A percentile compares a stretch with the other conserved stretches of the same genome.
Conservation (phyloP, 768 basidiomycete species). For the Auriculariales sp. region DNA sequence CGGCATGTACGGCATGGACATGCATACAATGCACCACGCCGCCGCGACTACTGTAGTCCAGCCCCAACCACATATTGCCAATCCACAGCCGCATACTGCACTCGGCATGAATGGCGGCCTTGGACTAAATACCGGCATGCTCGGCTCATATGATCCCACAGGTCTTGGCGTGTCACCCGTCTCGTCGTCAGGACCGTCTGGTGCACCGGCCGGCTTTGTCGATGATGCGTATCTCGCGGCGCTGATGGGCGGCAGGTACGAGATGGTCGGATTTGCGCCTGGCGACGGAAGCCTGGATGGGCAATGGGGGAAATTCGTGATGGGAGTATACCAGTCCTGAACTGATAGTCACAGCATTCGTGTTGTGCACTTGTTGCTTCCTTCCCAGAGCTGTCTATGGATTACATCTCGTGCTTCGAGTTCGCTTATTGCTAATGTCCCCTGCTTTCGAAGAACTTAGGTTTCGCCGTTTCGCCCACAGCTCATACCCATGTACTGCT, state of each 20-base stretch:
- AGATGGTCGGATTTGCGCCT: not conserved
- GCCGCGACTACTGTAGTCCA: not conserved
- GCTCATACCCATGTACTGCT: no score
- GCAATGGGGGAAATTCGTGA: not conserved
- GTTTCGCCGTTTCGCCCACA: no score
- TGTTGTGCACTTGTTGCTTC: no score
- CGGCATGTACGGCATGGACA: not conserved
- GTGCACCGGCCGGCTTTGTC: no score
- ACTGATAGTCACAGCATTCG: no score
- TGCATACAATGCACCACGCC: not conserved
- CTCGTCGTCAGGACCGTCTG: no score
- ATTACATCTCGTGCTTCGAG: no score
- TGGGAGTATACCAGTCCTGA: not conserved
- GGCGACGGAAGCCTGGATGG: not conserved
- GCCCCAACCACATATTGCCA: not conserved
- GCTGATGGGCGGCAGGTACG: not conserved
- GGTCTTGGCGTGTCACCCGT: not conserved
- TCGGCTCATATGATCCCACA: not conserved
- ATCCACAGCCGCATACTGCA: not conserved
- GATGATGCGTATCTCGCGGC: not conserved
- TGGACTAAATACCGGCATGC: not conserved
- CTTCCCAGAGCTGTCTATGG: no score
- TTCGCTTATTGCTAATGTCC: no score
- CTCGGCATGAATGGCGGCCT: not conserved
- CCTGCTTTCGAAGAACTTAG: no score